Conservation (phyloP, 2,329 filamentous ascomycete genomes). For the Trematosphaeria pertusa region DNA sequence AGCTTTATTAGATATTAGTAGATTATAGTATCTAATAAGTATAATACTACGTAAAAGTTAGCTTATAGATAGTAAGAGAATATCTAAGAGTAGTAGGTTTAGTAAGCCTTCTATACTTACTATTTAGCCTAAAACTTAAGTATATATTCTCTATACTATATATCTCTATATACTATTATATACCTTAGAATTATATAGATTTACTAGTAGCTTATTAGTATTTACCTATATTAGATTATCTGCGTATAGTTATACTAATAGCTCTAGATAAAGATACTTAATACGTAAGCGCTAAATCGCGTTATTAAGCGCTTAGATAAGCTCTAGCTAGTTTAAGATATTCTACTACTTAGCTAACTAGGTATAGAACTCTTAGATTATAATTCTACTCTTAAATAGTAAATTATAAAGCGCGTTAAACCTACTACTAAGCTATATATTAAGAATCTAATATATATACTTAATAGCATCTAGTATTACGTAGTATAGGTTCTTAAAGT, state of each 20-base stretch:
- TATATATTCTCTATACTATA: no score
- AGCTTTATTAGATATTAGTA: no score
- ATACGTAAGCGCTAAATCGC: slow-evolving; percentile 29
- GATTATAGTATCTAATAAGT: no score
- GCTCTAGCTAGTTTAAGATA: slow-evolving; percentile 29
- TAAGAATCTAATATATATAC: slow-evolving; percentile 29
- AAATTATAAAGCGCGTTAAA: slow-evolving; percentile 25
- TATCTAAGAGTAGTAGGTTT: no score
- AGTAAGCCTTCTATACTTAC: no score
- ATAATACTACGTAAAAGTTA: no score
- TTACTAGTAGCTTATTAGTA: slow-evolving; percentile 17
- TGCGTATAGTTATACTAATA: slow-evolving; percentile 16
- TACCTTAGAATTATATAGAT: slow-evolving; percentile 22
- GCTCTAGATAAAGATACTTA: slow-evolving; percentile 23
- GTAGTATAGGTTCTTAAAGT: slow-evolving; percentile 45
- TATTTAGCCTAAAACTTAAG: no score
- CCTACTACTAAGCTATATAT: slow-evolving; percentile 28
- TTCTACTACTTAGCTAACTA: slow-evolving; percentile 31
- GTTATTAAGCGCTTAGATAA: slow-evolving; percentile 32
- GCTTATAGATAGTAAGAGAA: no score
- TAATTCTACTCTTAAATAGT: slow-evolving; percentile 20
- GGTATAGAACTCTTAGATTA: slow-evolving; percentile 20
- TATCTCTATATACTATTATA: slow-evolving; percentile 26
- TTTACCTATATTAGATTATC: slow-evolving; percentile 18
- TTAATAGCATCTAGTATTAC: slow-evolving; percentile 33